A percentile compares a stretch with the other conserved stretches of the same genome.
These are phyloP conservation scores for Decorospora gaudefroyi DNA, from an alignment of 2,329 filamentous ascomycete species.

Conservation along the genomic window DNA sequence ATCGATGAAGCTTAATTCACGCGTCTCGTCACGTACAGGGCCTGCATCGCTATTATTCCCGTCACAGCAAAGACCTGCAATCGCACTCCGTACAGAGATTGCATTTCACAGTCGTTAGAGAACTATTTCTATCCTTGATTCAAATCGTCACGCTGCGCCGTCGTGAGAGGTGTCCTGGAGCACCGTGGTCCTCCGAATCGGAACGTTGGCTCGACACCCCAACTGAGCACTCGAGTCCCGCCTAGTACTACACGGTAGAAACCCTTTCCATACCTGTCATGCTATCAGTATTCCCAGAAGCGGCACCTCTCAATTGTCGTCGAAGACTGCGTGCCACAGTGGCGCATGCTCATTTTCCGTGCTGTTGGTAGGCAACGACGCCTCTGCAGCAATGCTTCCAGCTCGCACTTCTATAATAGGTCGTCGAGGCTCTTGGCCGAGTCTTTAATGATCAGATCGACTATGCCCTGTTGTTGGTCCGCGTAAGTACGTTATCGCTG, in stretches of 20 bases:
- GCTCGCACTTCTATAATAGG: constrained; percentile 64
- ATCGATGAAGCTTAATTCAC: constrained; percentile 12
- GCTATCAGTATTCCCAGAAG: constrained; percentile 24
- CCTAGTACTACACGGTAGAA: constrained; percentile 18
- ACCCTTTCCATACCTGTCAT: constrained; percentile 11
- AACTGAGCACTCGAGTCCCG: constrained; percentile 14
- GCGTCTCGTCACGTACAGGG: constrained; percentile 13
- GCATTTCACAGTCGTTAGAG: too few relatives aligned
- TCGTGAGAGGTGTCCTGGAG: constrained; percentile 3
- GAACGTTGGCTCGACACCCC: constrained; percentile 11
- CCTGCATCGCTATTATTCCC: constrained; percentile 4
- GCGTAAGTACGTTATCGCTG: constrained; percentile 29
- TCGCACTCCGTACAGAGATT: too few relatives aligned
- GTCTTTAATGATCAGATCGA: constrained; percentile 89
- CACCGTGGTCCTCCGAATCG: constrained; percentile 5
- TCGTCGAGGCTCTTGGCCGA: constrained; percentile 90
- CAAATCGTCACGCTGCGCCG: background rate
- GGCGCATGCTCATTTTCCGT: constrained; percentile 31
- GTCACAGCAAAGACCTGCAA: background rate
- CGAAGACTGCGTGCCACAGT: constrained; percentile 47
- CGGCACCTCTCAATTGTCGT: constrained; percentile 24
- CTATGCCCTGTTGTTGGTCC: constrained; percentile 78
- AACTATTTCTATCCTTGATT: too few relatives aligned
- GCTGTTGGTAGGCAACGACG: constrained; percentile 6
- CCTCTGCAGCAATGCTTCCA: background rate